phyloP scores from a whole-genome alignment of 2,329 filamentous ascomycete species.

The Fusarium staphyleae region DNA sequence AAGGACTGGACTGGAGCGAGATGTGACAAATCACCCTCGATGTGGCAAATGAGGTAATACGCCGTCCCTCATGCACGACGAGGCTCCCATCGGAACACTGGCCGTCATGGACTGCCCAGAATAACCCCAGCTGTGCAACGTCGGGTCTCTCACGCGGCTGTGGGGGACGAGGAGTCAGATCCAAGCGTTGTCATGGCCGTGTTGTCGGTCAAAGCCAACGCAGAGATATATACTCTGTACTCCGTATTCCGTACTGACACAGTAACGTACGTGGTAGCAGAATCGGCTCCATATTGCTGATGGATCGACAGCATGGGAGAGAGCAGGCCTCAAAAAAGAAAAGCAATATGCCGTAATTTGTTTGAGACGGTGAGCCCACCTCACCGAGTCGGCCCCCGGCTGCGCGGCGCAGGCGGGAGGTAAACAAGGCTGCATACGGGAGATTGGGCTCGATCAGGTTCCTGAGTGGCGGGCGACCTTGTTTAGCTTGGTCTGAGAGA shows the following conservation, averaged over 20 bases:
- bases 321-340: slow-evolving; percentile 22
- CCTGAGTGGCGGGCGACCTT: slow-evolving; percentile 21
- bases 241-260: too few species aligned
- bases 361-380: slow-evolving; percentile 30
- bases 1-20: slow-evolving; percentile 3
- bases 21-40: slow-evolving; percentile 31
- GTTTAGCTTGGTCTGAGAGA: slow-evolving; percentile 6
- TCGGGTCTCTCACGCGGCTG: slow-evolving; percentile 24
- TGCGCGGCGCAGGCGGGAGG: slow-evolving; percentile 14
- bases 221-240: too few species aligned
- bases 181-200: slow-evolving; percentile 16
- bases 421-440: slow-evolving; percentile 35
- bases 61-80: slow-evolving; percentile 13
- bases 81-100: slow-evolving; percentile 8
- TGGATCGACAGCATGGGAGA: slow-evolving; percentile 35
- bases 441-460: slow-evolving; percentile 36
- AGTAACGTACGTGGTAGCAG: too few species aligned
- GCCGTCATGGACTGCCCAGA: slow-evolving; percentile 16
- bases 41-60: slow-evolving; percentile 1
- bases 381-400: slow-evolving; percentile 31
- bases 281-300: slow-evolving; percentile 19
- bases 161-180: slow-evolving; percentile 27
- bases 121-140: slow-evolving; percentile 34
- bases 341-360: slow-evolving; percentile 18
- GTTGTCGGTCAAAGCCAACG: slow-evolving; percentile 24